Conservation (phyloP, 1,284 basidiomycete genomes). For the Fomitiporia mediterranea region DNA sequence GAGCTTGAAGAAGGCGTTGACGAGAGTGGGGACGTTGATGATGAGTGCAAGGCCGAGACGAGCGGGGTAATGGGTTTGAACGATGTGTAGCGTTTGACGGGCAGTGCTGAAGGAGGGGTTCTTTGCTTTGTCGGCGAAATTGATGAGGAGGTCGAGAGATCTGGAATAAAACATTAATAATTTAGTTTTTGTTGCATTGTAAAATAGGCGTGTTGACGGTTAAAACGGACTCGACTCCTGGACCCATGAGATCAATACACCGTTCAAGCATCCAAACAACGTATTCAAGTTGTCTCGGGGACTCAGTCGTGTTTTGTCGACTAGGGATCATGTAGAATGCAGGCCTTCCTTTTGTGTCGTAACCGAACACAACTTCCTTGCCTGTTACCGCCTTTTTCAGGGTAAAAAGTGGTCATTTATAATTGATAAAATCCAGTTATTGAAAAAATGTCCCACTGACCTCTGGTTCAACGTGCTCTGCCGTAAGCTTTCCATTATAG, state of each 20-base stretch:
- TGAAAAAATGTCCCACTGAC: slow-evolving; percentile 33
- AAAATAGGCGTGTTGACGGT: not conserved
- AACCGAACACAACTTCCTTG: slow-evolving; percentile 73
- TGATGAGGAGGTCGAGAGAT: slow-evolving; percentile 72
- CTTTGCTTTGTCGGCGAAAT: slow-evolving; percentile 78
- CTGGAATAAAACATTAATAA: slow-evolving; percentile 29
- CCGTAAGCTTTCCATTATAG: slow-evolving; percentile 47
- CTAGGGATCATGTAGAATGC: slow-evolving; percentile 78
- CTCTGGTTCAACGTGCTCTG: slow-evolving; percentile 65
- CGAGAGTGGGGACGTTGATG: slow-evolving; percentile 77
- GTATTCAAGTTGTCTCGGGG: slow-evolving; percentile 70
- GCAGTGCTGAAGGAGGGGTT: slow-evolving; percentile 65
- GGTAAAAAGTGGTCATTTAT: slow-evolving; percentile 12
- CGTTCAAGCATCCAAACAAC: slow-evolving; percentile 73
- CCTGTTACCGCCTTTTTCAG: slow-evolving; percentile 58
- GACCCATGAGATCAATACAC: slow-evolving; percentile 66
- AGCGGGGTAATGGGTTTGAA: slow-evolving; percentile 90
- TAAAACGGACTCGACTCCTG: slow-evolving; percentile 67
- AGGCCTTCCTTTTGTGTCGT: slow-evolving; percentile 63
- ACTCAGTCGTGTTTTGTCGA: slow-evolving; percentile 78
- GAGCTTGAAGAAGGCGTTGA: slow-evolving; percentile 79
- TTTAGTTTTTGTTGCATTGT: not conserved
- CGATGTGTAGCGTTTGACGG: slow-evolving; percentile 61
- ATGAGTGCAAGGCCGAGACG: slow-evolving; percentile 85
- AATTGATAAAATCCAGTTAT: not conserved